Evolutionary conservation across 75 land plant genomes (phyloP).

Genomic region (Pinus tabuliformis): DNA sequence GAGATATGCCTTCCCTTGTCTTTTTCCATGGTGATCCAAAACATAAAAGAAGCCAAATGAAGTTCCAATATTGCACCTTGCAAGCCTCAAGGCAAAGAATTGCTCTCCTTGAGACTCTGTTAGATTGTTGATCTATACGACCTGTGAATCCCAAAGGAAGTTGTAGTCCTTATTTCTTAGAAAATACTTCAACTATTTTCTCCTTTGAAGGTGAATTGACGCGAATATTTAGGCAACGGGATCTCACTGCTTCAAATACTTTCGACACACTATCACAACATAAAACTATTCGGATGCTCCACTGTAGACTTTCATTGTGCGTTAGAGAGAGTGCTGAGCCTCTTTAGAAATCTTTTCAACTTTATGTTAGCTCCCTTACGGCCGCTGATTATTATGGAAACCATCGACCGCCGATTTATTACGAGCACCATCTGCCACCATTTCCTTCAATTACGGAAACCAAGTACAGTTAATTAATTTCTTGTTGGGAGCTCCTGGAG

Average conservation of each 20-base stretch:
- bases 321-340: conserved; percentile 94
- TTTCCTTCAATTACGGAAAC: no score
- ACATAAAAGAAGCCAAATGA: no score
- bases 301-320: conserved; percentile 98
- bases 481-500: no score
- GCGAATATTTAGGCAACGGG: conserved; percentile 84
- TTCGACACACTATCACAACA: conserved; percentile 95
- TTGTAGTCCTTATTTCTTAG: conserved; percentile 48
- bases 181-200: conserved; percentile 19
- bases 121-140: conserved; percentile 76
- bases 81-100: conserved; percentile 87
- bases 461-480: no score
- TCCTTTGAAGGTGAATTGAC: conserved; percentile 81
- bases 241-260: conserved; percentile 92
- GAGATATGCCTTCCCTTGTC: no score
- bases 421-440: no score
- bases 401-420: no score
- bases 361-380: no score
- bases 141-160: conserved; percentile 76
- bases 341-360: conserved; percentile 95
- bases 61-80: conserved; percentile 49
- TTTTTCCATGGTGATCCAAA: no score
- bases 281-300: conserved; percentile 80
- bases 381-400: no score
- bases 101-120: conserved; percentile 77